Evolutionary conservation across 495 filamentous ascomycete species (phyloP).

Genomic region (Aspergillus wentii): DNA sequence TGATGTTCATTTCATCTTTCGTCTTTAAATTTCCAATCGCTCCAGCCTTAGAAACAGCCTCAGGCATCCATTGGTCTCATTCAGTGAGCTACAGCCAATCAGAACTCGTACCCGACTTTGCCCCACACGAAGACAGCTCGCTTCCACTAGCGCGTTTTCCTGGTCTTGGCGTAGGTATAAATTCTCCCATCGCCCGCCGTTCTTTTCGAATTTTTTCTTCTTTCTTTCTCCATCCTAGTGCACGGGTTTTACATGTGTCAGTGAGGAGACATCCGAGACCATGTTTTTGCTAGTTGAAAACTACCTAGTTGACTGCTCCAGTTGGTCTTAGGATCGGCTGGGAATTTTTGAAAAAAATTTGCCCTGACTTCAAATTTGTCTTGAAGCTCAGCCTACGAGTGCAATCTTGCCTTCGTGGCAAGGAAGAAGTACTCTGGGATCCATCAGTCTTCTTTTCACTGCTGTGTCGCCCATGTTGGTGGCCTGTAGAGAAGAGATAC

Average conservation of each 20-base stretch:
- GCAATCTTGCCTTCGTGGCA: conserved; percentile 9
- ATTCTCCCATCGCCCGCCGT: background rate
- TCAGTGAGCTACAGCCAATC: no score
- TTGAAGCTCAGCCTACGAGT: conserved; percentile 13
- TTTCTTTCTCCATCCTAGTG: conserved; percentile 48
- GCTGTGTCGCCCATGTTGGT: conserved; percentile 34
- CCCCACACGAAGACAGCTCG: conserved; percentile 15
- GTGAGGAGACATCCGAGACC: conserved; percentile 55
- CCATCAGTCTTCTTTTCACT: conserved; percentile 42
- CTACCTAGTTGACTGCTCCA: conserved; percentile 48
- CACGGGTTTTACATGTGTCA: conserved; percentile 53
- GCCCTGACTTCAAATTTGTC: conserved; percentile 20
- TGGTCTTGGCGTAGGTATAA: conserved; percentile 18
- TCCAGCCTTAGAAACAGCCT: no score
- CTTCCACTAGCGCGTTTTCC: conserved; percentile 25
- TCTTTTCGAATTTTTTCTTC: conserved; percentile 26
- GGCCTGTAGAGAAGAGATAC: conserved; percentile 41
- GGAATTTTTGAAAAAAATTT: conserved; percentile 47
- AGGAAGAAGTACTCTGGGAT: conserved; percentile 5
- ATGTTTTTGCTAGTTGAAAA: conserved; percentile 60
- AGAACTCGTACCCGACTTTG: no score
- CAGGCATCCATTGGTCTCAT: background rate
- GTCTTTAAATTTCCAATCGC: no score
- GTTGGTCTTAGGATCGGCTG: conserved; percentile 38
- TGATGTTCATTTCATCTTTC: no score